These are phyloP conservation scores for Retiboletus flavoniger DNA, from an alignment of 1,284 basidiomycete species.

Conservation along the genomic window DNA sequence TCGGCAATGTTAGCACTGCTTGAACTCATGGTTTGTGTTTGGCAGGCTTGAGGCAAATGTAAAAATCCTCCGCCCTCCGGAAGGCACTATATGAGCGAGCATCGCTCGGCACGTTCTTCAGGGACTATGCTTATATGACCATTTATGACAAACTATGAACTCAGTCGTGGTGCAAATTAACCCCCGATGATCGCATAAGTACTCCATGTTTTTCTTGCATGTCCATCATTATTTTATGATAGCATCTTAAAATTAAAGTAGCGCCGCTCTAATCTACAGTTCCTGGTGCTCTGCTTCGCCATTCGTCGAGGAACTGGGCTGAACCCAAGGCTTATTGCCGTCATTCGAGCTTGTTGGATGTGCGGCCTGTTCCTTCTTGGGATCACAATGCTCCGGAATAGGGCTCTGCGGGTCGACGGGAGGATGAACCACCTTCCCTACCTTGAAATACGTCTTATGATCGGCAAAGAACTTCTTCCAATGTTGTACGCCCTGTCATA, in stretches of 20 bases:
- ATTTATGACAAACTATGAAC: conserved; percentile 28
- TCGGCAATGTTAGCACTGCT: conserved; percentile 19
- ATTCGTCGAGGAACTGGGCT: conserved; percentile 11
- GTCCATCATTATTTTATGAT: conserved; percentile 22
- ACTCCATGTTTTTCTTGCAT: conserved; percentile 28
- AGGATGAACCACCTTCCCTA: conserved; percentile 72
- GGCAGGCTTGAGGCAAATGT: conserved; percentile 32
- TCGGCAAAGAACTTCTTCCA: conserved; percentile 90
- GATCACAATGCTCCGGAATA: conserved; percentile 76
- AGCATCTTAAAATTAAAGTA: conserved; percentile 17
- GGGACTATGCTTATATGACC: conserved; percentile 30
- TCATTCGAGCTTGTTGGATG: conserved; percentile 12
- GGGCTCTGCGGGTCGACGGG: conserved; percentile 80
- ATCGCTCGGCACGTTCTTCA: conserved; percentile 13
- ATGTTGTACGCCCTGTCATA: conserved; percentile 63
- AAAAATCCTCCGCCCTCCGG: conserved; percentile 10
- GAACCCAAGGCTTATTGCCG: conserved; percentile 11
- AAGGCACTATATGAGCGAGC: neutral
- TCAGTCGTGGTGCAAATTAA: conserved; percentile 1
- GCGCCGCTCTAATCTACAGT: conserved; percentile 31
- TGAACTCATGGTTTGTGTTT: conserved; percentile 29
- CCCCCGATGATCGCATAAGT: conserved; percentile 12
- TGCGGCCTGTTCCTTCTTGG: conserved; percentile 46
- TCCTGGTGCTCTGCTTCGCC: conserved; percentile 36
- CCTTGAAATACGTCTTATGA: conserved; percentile 73